These are phyloP conservation scores for Hygrophorus pudorinus DNA, from an alignment of 768 basidiomycete genomes.

Conservation along the genomic window DNA sequence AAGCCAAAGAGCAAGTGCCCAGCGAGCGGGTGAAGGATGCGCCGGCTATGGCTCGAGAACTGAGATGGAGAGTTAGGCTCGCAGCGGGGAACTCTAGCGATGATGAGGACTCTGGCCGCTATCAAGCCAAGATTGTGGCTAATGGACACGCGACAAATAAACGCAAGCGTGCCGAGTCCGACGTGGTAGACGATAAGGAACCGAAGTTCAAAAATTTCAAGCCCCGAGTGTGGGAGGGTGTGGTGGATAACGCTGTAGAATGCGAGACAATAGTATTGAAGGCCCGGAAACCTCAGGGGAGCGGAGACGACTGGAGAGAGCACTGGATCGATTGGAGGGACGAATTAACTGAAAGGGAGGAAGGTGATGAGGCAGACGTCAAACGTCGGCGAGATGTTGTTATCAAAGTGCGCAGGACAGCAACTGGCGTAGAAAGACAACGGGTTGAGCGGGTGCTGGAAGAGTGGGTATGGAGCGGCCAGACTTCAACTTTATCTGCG, in stretches of 20 bases:
- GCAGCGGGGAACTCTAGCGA: conserved; percentile 57
- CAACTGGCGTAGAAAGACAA: conserved; percentile 56
- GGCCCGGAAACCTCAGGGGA: conserved; percentile 26
- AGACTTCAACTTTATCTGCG: conserved; percentile 8
- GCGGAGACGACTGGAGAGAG: conserved; percentile 32
- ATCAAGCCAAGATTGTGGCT: conserved; percentile 11
- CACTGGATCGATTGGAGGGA: conserved; percentile 29
- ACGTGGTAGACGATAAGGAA: conserved; percentile 12
- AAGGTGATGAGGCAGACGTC: conserved; percentile 28
- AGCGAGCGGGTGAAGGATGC: conserved; percentile 75
- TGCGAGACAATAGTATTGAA: conserved; percentile 28
- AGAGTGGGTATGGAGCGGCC: conserved; percentile 45
- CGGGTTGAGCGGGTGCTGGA: conserved; percentile 60
- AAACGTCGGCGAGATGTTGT: conserved; percentile 37
- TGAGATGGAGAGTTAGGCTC: conserved; percentile 71
- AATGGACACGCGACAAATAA: conserved; percentile 23
- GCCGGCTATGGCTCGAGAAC: conserved; percentile 68
- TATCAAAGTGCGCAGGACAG: conserved; percentile 48
- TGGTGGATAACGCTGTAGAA: conserved; percentile 32
- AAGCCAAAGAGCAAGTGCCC: conserved; percentile 76
- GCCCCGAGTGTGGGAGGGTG: conserved; percentile 56
- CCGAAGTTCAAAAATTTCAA: conserved; percentile 54
- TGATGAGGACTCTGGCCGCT: conserved; percentile 40
- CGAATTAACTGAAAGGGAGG: conserved; percentile 22
- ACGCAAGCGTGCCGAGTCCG: conserved; percentile 26